A percentile compares a stretch with the other conserved stretches of the same genome.
Conservation (phyloP, 345 rosid genomes). For the Rhizophora apiculata region DNA sequence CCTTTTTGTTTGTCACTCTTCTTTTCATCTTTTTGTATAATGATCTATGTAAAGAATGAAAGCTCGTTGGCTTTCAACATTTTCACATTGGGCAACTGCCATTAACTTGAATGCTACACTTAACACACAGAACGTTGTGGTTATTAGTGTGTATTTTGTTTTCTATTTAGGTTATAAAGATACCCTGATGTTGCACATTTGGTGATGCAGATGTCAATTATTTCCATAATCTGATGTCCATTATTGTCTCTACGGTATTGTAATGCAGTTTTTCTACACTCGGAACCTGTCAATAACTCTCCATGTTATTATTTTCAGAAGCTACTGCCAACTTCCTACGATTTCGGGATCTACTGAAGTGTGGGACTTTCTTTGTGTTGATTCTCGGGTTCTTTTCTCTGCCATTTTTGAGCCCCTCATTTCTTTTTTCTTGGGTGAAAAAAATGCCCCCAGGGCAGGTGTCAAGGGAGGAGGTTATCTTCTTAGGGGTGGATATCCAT, state of each 20-base stretch:
- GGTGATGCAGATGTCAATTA: no score
- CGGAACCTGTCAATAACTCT: neutral
- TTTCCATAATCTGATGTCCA: no score
- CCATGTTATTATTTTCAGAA: conserved; percentile 47
- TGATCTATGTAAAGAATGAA: conserved; percentile 16
- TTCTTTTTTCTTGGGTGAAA: conserved; percentile 1
- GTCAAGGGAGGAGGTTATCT: neutral
- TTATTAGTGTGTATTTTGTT: neutral
- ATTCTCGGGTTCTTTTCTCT: conserved; percentile 77
- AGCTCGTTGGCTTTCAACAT: conserved; percentile 4
- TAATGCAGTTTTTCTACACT: no score
- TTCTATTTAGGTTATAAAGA: neutral
- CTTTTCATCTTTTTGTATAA: conserved; percentile 13
- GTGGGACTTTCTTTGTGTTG: conserved; percentile 97
- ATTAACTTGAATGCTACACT: neutral
- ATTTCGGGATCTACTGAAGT: conserved; percentile 96
- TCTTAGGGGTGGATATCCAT: neutral
- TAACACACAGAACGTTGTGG: neutral
- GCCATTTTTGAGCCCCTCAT: neutral
- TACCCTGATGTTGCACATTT: neutral
- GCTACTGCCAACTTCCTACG: conserved; percentile 84
- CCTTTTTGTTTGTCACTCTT: conserved; percentile 14
- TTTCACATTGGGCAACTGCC: neutral
- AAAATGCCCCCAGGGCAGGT: neutral
- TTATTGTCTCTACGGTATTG: no score